phyloP scores from a whole-genome alignment of 1,284 basidiomycete species.

The Irpex lacteus region DNA sequence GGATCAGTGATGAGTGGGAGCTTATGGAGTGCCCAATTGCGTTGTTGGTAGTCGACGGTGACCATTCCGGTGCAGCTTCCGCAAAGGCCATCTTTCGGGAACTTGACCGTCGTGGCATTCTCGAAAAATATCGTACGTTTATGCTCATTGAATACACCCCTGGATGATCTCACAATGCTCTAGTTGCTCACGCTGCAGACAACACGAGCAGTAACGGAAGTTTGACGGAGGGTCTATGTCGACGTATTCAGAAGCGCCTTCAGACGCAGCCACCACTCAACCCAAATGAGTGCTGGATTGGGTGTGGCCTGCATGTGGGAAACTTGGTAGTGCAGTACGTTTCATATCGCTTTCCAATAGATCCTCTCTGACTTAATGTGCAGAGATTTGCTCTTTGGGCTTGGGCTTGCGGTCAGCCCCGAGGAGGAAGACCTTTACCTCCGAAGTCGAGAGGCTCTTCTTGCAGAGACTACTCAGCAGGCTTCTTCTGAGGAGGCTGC shows the following conservation, averaged over 20 bases:
- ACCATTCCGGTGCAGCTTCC: neutral
- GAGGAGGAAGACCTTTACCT: neutral
- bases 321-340: neutral
- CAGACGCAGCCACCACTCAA: neutral
- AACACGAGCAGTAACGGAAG: neutral
- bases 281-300: neutral
- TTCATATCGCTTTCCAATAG: neutral
- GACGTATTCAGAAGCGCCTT: neutral
- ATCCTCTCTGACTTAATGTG: neutral
- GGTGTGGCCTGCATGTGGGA: neutral
- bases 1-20: neutral
- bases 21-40: neutral
- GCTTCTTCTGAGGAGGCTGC: neutral
- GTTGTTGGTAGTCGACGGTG: neutral
- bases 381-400: neutral
- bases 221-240: neutral
- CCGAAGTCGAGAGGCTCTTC: neutral
- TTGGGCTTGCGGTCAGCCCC: neutral
- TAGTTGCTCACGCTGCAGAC: neutral
- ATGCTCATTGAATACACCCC: neutral
- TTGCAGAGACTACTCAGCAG: neutral
- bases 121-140: neutral
- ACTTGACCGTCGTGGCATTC: neutral
- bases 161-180: neutral
- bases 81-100: neutral